Percentiles rank a stretch among this genome's conserved stretches.
Evolutionary conservation across 495 filamentous ascomycete species (phyloP).

Genomic region (Penicillium canariense): DNA sequence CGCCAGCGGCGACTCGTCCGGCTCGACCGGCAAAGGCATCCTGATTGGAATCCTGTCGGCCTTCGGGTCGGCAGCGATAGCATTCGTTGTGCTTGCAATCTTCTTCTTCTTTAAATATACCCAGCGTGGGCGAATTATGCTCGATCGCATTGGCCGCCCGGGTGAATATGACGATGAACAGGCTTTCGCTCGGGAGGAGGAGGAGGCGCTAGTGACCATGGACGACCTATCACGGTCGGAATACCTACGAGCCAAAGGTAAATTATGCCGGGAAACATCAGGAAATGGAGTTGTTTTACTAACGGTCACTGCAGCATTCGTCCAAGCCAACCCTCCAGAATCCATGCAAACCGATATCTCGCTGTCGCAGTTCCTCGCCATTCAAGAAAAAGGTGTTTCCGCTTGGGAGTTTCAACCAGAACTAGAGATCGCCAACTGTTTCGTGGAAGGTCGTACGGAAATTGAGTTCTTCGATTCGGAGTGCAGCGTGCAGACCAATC

Average conservation of each 20-base stretch:
- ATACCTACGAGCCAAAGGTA: slow-evolving; percentile 95
- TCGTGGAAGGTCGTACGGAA: slow-evolving; percentile 92
- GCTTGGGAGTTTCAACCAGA: slow-evolving; percentile 99
- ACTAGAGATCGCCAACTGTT: slow-evolving; percentile 97
- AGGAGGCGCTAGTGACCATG: slow-evolving; percentile 91
- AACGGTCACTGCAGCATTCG: slow-evolving; percentile 63
- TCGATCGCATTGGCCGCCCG: slow-evolving; percentile 89
- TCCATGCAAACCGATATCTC: slow-evolving; percentile 96
- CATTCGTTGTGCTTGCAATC: slow-evolving; percentile 74
- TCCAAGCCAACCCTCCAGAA: slow-evolving; percentile 92
- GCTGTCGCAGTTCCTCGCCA: slow-evolving; percentile 93
- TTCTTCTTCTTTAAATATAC: slow-evolving; percentile 93
- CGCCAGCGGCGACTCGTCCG: slow-evolving; percentile 41
- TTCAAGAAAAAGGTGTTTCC: slow-evolving; percentile 97
- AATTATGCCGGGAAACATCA: background rate
- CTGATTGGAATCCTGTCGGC: slow-evolving; percentile 95
- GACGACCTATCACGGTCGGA: slow-evolving; percentile 88
- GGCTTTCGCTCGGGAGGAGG: slow-evolving; percentile 86
- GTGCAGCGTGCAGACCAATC: slow-evolving; percentile 94
- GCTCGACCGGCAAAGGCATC: slow-evolving; percentile 73
- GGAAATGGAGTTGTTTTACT: slow-evolving; percentile 15
- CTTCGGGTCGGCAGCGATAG: slow-evolving; percentile 85
- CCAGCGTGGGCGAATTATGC: slow-evolving; percentile 79
- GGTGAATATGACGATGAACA: slow-evolving; percentile 99
- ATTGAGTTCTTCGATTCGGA: slow-evolving; percentile 98